A percentile compares a stretch with the other conserved stretches of the same genome.
phyloP scores from a whole-genome alignment of 345 rosid species.

The Acer saccharum region DNA sequence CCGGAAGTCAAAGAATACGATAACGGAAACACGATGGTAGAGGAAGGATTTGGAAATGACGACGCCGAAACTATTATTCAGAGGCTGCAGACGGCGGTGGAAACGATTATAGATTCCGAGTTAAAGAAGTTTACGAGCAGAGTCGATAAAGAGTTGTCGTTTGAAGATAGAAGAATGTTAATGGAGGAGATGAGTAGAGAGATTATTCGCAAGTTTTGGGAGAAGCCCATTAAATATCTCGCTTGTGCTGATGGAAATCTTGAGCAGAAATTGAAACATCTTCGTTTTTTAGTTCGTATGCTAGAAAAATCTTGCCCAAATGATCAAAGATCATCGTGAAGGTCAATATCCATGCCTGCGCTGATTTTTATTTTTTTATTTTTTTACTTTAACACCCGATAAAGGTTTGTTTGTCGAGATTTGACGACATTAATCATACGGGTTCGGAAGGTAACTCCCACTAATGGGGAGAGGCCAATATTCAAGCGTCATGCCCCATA shows the following conservation, averaged over 20 bases:
- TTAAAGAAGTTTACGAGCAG: slow-evolving; percentile 10
- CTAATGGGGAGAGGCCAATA: no score
- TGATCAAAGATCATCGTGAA: background rate
- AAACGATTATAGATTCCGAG: slow-evolving; percentile 17
- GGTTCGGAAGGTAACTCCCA: no score
- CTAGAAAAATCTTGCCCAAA: slow-evolving; percentile 9
- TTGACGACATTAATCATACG: no score
- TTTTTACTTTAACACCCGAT: no score
- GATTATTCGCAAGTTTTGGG: slow-evolving; percentile 17
- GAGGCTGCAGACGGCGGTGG: slow-evolving; percentile 22
- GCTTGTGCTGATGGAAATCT: slow-evolving; percentile 1
- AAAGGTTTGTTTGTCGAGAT: no score
- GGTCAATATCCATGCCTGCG: background rate
- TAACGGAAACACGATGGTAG: background rate
- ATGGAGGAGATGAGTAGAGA: slow-evolving; percentile 22
- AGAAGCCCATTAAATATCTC: slow-evolving; percentile 20
- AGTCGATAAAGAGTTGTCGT: background rate
- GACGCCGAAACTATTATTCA: background rate
- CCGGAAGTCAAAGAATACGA: background rate
- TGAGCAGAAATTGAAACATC: slow-evolving; percentile 17
- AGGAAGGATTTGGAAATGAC: background rate
- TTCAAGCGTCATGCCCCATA: no score
- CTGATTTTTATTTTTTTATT: no score
- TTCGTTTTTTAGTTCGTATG: slow-evolving; percentile 7
- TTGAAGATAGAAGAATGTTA: background rate